Base-by-base conservation (phyloP, 192 early-diverging fungal genomes). In the Irineochytrium annulatum region DNA sequence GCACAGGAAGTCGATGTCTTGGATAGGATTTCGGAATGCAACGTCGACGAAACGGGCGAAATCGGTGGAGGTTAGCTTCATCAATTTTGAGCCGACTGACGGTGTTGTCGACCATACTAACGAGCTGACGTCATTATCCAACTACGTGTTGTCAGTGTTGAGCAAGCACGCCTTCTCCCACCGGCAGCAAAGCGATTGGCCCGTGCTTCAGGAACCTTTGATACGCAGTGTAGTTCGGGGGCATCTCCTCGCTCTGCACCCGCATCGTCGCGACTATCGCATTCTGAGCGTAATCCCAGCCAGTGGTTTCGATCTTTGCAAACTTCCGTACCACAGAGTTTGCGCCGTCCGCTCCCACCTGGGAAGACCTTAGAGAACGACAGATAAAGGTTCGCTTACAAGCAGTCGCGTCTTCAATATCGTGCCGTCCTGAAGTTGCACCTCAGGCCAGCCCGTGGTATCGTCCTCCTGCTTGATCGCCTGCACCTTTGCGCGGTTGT, bases 191-290 rank as follows among this genome's bases (percentile, higher is more conserved):
- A 3, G 94, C 93, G 43, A 98, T 83, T 0, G 96, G 93, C 1
- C 96, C 96, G 0, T 89, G 87, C 3, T 94, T 94, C 33, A 98
- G 77, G 64, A 97, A 98, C 51, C 94, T 77, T 77, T 98, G 93
- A 85, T 89, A 98, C 3, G 93, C 93, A 0, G 91, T 87, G 24
- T 80, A 69, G 63, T 90, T 83, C 33, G 64, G 59, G 28, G 52
- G 54, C 3, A 19, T 64, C 30, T 60, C 65, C 8, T 55, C 59
- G 29, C 43, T 30, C 41, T 17, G 13, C 4, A 92, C 35, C 43
- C 87, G 66, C 26, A 98, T 60, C 13, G 91, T 95, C 5, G 90
- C 93, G 0, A 96, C 94, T 19, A 98, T 66, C 28, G 92, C 94
- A 43, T 86, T 83, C 33, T 91, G 85, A 32, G 73, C 68, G 61